These are phyloP conservation scores for Penicillium samsonianum DNA, from an alignment of 495 filamentous ascomycete genomes.

Conservation along the genomic window DNA sequence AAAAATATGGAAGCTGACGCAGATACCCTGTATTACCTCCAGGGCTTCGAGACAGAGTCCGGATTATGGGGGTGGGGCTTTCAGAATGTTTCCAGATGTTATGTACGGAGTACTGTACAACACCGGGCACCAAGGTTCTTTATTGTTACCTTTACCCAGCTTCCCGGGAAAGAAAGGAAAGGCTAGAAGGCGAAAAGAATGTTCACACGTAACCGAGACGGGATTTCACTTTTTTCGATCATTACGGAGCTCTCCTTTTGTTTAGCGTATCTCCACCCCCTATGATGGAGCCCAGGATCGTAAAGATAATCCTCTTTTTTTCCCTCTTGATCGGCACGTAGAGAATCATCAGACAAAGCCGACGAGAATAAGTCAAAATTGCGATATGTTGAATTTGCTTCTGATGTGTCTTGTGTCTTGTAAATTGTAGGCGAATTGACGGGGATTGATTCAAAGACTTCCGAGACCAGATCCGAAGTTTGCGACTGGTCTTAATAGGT, in stretches of 20 bases:
- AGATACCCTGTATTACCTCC: slow-evolving; percentile 8
- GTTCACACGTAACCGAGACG: slow-evolving; percentile 43
- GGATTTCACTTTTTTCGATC: slow-evolving; percentile 27
- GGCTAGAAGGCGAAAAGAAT: slow-evolving; percentile 45
- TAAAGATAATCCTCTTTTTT: slow-evolving; percentile 1
- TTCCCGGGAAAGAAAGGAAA: slow-evolving; percentile 31
- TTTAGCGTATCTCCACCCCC: slow-evolving; percentile 14
- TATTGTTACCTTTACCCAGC: slow-evolving; percentile 19
- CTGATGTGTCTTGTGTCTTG: slow-evolving; percentile 15
- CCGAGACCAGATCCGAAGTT: slow-evolving; percentile 19
- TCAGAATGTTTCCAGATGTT: slow-evolving; percentile 6
- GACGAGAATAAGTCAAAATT: slow-evolving; percentile 9
- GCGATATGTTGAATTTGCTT: slow-evolving; percentile 15
- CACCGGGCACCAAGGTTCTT: not conserved
- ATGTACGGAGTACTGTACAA: not conserved
- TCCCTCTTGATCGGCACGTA: not conserved
- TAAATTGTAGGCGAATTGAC: not conserved
- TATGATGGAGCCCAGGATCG: slow-evolving; percentile 23
- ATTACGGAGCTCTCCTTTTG: slow-evolving; percentile 1
- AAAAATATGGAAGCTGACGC: slow-evolving; percentile 7
- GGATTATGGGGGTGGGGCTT: slow-evolving; percentile 11
- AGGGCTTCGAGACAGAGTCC: not conserved
- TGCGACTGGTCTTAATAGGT: slow-evolving; percentile 13
- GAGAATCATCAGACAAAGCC: slow-evolving; percentile 3
- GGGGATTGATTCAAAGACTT: slow-evolving; percentile 10